Conservation (phyloP, 345 rosid species). For the Salix caprea region DNA sequence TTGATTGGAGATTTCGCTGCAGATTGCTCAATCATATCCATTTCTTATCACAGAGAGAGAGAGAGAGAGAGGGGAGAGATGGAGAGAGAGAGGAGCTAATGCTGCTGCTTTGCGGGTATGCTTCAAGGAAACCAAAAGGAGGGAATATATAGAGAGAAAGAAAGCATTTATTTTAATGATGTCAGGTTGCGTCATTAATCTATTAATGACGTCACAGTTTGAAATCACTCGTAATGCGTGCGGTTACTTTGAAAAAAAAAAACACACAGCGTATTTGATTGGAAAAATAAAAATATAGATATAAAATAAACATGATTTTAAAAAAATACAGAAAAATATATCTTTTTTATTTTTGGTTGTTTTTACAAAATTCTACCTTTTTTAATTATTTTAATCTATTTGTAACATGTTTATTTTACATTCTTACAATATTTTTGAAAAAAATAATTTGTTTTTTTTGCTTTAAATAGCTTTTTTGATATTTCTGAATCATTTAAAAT, state of each 20-base stretch:
- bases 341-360: no score
- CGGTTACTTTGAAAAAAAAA: no score
- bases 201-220: constrained; percentile 6
- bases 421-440: no score
- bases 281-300: no score
- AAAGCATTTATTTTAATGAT: background rate
- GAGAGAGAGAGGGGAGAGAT: background rate
- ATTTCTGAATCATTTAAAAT: no score
- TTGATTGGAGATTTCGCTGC: constrained; percentile 2
- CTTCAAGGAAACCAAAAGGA: background rate
- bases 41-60: background rate
- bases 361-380: no score
- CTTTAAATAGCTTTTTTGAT: no score
- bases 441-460: no score
- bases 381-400: no score
- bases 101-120: background rate
- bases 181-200: background rate
- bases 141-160: constrained; percentile 18
- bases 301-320: no score
- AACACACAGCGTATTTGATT: no score
- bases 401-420: background rate
- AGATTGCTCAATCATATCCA: constrained; percentile 20
- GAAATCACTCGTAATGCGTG: background rate
- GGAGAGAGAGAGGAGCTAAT: background rate
- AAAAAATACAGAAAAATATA: no score